Conservation (phyloP, 176 grass and related monocot genomes). For the Zea mays region Zm-B73-REFERENCE-NAM-5.0 NC_050100.1:32329001-32329500, state of each 20-base stretch:
- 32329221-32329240: no score
- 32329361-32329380: conserved; percentile 98
- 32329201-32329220: neutral
- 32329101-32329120: conserved; percentile 83
- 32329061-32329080: neutral
- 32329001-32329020: neutral
- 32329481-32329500: neutral
- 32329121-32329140: conserved; percentile 79
- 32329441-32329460: neutral
- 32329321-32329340: conserved; percentile 80
- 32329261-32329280: conserved; percentile 29
- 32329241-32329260: no score
- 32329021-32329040: neutral
- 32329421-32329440: neutral
- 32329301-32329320: conserved; percentile 96
- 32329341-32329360: conserved; percentile 88
- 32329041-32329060: no score
- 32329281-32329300: conserved; percentile 97
- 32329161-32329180: conserved; percentile 73
- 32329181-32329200: conserved; percentile 75
- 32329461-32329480: neutral
- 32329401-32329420: conserved; percentile 4
- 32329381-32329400: conserved; percentile 45
- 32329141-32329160: conserved; percentile 74
- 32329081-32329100: conserved; percentile 55